Evolutionary conservation across 345 rosid species (phyloP), one percentile per base, ranked within the genome.

Genomic region (Streptanthus diversifolius): DNA sequence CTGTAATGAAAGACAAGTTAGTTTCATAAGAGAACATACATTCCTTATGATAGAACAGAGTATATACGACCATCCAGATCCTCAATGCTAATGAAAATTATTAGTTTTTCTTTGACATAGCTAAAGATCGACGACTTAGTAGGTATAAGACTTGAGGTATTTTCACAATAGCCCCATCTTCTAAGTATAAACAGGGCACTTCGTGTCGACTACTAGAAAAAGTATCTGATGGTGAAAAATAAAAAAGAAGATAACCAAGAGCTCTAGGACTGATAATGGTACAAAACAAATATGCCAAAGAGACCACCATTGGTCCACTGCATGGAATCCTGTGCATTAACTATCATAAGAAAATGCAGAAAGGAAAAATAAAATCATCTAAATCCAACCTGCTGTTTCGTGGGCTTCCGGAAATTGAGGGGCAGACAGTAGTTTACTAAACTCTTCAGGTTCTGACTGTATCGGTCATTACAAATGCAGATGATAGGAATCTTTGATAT

Each of bases 391-490:
- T 93, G 97, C 68, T 93, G 98, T 69, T 91, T 93, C 8, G 97
- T 89, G 70, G 98, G 98, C 77, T 89, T 95, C 76, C 97, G 82
- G 69, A 79, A 95, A 76, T 71, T 89, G 83, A 95, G 89, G 73
- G 80, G 81, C 78, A 87, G 72, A 79, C 99, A 95, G 79, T 91
- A 86, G 80, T 90, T 95, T 68, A 88, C 80, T 69, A 95, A 90
- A 82, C 97, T 91, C 82, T 89, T 95, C 82, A 95, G 66, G 77
- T 95, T 95, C 88, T 89, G 99, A 87, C 97, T 89, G 80, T 89
- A 95, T 36, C 97, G 91, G 66, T 95, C 99, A 82, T 95, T 95
- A 72, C 99, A 95, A 56, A 95, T 95, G 81, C 99, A 95, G 63
- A 95, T 85, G 75, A 95, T 90, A 68, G 99, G 99, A 74, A 95